Base-by-base conservation (phyloP, 495 filamentous ascomycete species). In the Amniculicola lignicola region DNA sequence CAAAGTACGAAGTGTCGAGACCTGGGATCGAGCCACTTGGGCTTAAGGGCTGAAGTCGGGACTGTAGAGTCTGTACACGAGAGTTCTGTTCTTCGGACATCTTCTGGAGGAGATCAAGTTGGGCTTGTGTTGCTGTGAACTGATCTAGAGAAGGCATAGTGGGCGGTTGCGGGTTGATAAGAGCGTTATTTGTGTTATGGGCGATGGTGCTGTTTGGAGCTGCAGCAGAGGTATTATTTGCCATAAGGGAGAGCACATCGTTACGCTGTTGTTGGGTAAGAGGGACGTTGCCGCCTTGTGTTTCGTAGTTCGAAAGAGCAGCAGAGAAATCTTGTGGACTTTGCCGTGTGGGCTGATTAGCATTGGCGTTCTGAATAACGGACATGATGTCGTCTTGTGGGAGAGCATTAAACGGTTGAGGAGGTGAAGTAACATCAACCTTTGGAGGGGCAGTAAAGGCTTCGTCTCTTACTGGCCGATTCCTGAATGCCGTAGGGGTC, bases 21-120 rank as follows among this genome's bases (percentile, higher is more conserved):
- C 88, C 89, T 0, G 89, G 89, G 44, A 96, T 93, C 15, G 77
- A 76, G 11, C 89, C 89, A 4, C 79, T 87, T 0, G 89, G 90
- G 63, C 83, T 88, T 24, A 94, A 74, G 1, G 90, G 89, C 25
- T 86, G 82, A 19, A 96, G 74, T 0, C 87, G 66, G 28, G 79
- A 79, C 45, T 81, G 79, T 21, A 96, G 73, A 48, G 86, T 79
- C 50, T 87, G 79, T 4, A 96, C 81, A 18, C 85, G 83, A 28
- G 75, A 73, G 43, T 82, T 78, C 60, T 94, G 88, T 35, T 90
- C 81, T 19, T 77, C 76, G 65, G 90, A 85, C 62, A 93, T 76
- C 19, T 82, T 84, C 40, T 84, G 78, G 2, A 94, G 71, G 36
- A 82, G 77, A 38, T 94, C 88, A 12, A 95, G 82, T 47, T 91